Base-by-base conservation (phyloP, 768 basidiomycete species). In the Postia placenta region DNA sequence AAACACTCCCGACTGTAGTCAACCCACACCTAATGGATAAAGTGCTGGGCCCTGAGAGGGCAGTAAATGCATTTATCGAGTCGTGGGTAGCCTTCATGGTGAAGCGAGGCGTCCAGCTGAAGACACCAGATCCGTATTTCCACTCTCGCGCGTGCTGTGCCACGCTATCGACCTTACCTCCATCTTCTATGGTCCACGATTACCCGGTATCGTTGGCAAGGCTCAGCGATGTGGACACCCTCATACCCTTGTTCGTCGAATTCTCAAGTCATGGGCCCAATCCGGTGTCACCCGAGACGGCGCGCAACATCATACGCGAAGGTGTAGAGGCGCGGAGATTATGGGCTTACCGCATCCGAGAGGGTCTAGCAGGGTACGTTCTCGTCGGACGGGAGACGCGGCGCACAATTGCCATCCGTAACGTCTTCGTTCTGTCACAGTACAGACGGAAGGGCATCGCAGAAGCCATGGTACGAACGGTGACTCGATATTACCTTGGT, bases 401-500 rank as follows among this genome's bases (percentile, higher is more conserved):
- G 4, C 48, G 49, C 22, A 59, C 56, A 7, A 51, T 58, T n/a
- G 53, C 54, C 37, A 48, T 60, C 37, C 50, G 56, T 0, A 54
- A 54, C 38, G 54, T 61, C 9, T 59, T 55, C 28, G 51, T 57
- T 26, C 30, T 46, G 2, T 50, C 57, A 0, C n/a, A 27, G 2
- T 46, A 54, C 36, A 53, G 57, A 6, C 52, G 54, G 17, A 47
- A 52, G 23, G 58, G 56, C 11, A 48, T 58, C 20, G 58, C 56
- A 3, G 56, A 53, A 24, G 47, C 54, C 7, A 47, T 59, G 51
- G 51, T 57, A 11, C 25, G 51, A 0, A 50, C 56, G 1, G 19
- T 59, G 12, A 50, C 43, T 12, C 52, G 56, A 17, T 55, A 42
- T 48, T 55, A 52, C 49, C 54, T 58, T 2, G 60, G 58, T 5